Percentiles rank a stretch among this genome's conserved stretches.
Conservation (phyloP, 495 filamentous ascomycete species). For the Tirmania nivea region DNA sequence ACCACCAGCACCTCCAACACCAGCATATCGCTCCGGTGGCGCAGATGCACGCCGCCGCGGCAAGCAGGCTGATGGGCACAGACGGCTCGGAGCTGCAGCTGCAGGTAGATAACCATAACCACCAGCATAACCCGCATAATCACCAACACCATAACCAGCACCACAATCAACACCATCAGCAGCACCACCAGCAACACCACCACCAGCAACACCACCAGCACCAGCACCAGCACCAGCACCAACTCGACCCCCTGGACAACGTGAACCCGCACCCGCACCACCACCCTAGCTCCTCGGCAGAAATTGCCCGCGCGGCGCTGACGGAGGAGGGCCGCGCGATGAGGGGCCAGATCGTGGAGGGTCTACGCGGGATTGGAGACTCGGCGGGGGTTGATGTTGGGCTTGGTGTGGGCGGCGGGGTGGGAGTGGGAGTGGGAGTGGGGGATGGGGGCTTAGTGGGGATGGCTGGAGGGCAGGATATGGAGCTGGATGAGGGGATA, state of each 20-base stretch:
- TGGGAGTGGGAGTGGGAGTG: too few species aligned
- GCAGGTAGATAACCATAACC: background rate
- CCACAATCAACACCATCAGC: background rate
- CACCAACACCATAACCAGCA: background rate
- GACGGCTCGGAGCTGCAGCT: background rate
- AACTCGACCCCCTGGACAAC: background rate
- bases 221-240: background rate
- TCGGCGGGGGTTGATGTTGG: too few species aligned
- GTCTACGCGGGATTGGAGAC: background rate
- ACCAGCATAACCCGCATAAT: too few species aligned
- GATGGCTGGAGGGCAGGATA: too few species aligned
- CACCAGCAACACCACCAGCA: background rate
- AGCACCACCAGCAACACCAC: too few species aligned
- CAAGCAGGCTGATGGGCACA: slow-evolving; percentile 2
- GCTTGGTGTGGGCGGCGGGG: too few species aligned
- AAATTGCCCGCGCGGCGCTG: slow-evolving; percentile 14
- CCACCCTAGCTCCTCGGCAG: slow-evolving; percentile 11
- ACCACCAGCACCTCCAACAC: slow-evolving; percentile 4
- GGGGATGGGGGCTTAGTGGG: too few species aligned
- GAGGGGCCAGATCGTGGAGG: slow-evolving; percentile 8
- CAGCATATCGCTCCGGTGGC: slow-evolving; percentile 10
- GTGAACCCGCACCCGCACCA: slow-evolving; percentile 1
- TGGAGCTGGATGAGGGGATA: too few species aligned
- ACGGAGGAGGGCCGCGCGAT: slow-evolving; percentile 16
- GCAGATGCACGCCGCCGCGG: slow-evolving; percentile 11